Conservation (phyloP, 106 monocot genomes). For the Allium cepa region DNA sequence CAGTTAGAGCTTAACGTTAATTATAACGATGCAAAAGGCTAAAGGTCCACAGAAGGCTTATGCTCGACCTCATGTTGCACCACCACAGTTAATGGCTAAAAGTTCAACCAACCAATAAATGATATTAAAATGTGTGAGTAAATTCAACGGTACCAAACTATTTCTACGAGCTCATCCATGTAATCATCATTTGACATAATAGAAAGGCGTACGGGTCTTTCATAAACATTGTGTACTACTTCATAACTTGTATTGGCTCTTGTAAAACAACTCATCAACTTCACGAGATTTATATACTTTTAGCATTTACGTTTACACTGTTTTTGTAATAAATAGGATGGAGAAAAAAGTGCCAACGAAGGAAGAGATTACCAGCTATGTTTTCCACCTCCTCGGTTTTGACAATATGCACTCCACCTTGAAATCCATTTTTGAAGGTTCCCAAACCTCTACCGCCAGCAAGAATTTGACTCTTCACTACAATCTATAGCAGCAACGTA, state of each 20-base stretch:
- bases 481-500: conserved; percentile 40
- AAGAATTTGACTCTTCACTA: conserved; percentile 98
- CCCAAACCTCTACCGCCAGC: conserved; percentile 97
- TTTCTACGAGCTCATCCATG: background rate
- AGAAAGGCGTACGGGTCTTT: background rate
- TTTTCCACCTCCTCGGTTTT: conserved; percentile 73
- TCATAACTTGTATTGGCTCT: background rate
- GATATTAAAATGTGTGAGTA: too few species aligned
- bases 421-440: conserved; percentile 84
- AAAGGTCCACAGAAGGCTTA: too few species aligned
- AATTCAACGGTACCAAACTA: too few species aligned
- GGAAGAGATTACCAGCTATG: conserved; percentile 42
- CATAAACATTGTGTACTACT: background rate
- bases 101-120: too few species aligned
- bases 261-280: background rate
- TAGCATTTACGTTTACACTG: background rate
- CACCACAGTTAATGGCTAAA: too few species aligned
- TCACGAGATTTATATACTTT: background rate
- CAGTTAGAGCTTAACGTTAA: too few species aligned
- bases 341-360: background rate
- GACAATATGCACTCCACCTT: conserved; percentile 99
- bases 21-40: too few species aligned
- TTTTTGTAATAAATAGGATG: background rate
- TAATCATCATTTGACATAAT: background rate
- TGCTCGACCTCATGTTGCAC: too few species aligned